Conservation (phyloP, 2,329 filamentous ascomycete species). For the Penicillium palitans region DNA sequence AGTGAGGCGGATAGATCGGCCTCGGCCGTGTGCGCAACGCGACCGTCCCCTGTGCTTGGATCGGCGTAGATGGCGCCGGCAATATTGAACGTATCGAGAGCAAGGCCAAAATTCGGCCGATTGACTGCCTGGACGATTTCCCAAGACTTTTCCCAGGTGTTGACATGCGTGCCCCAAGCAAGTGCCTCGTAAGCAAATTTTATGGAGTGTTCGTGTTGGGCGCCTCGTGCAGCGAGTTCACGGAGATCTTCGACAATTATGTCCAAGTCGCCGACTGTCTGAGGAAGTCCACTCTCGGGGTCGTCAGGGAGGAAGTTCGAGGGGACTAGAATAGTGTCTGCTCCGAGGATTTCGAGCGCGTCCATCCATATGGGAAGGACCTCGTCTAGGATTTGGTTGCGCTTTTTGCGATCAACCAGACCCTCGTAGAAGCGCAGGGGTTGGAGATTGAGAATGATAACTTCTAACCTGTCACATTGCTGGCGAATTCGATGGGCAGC, state of each 20-base stretch:
- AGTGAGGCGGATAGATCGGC: not conserved
- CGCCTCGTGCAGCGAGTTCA: not conserved
- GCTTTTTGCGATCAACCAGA: not conserved
- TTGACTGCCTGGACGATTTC: not conserved
- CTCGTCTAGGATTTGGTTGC: not conserved
- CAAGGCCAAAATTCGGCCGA: not conserved
- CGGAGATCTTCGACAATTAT: not conserved
- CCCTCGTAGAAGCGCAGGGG: not conserved
- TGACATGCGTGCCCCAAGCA: not conserved
- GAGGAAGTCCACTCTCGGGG: not conserved
- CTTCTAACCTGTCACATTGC: not conserved
- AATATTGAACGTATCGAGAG: not conserved
- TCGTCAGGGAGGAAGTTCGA: not conserved
- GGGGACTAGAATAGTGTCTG: not conserved
- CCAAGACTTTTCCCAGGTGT: not conserved
- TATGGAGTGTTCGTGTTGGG: not conserved
- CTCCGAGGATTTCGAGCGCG: not conserved
- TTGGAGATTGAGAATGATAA: not conserved
- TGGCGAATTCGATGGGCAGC: not conserved
- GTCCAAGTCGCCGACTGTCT: not conserved
- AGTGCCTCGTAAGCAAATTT: not conserved
- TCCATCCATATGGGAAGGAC: not conserved
- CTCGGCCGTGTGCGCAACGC: not conserved
- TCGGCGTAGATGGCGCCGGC: not conserved
- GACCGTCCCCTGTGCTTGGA: not conserved